These are phyloP conservation scores for Barnettozyma botsteinii DNA, from an alignment of 805 yeast species.

Conservation along the genomic window DNA sequence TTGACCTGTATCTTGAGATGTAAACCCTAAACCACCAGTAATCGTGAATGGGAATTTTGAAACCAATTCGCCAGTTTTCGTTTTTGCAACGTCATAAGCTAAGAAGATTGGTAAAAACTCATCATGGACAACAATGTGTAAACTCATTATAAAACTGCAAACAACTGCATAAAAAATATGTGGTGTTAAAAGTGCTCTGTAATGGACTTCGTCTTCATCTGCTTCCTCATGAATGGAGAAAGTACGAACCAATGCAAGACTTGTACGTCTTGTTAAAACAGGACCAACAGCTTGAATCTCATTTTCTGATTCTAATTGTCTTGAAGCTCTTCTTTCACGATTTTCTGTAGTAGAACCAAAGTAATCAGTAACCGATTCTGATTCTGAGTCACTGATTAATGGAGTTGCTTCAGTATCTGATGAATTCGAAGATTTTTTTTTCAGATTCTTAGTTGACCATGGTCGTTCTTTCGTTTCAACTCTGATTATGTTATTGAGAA, in stretches of 20 bases:
- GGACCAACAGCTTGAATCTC: slow-evolving; percentile 24
- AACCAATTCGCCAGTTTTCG: slow-evolving; percentile 9
- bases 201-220: slow-evolving; percentile 19
- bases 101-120: slow-evolving; percentile 54
- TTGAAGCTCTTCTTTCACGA: background rate
- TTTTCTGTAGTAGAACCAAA: background rate
- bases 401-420: slow-evolving; percentile 14
- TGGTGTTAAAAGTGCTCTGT: slow-evolving; percentile 26
- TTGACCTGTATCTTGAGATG: slow-evolving; percentile 18
- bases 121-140: slow-evolving; percentile 43
- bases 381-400: slow-evolving; percentile 12
- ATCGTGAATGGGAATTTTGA: slow-evolving; percentile 18
- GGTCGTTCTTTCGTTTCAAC: slow-evolving; percentile 22
- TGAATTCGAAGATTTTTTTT: background rate
- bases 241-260: slow-evolving; percentile 28
- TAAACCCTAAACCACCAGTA: slow-evolving; percentile 20
- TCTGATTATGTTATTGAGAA: slow-evolving; percentile 17
- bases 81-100: slow-evolving; percentile 29
- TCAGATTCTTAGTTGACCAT: slow-evolving; percentile 26
- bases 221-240: slow-evolving; percentile 28
- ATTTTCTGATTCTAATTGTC: slow-evolving; percentile 11
- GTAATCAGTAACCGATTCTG: background rate
- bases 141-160: slow-evolving; percentile 38
- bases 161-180: slow-evolving; percentile 30
- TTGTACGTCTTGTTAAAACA: slow-evolving; percentile 28